Conservation (phyloP, 2,329 filamentous ascomycete species). For the Aaosphaeria pasadenensis region DNA sequence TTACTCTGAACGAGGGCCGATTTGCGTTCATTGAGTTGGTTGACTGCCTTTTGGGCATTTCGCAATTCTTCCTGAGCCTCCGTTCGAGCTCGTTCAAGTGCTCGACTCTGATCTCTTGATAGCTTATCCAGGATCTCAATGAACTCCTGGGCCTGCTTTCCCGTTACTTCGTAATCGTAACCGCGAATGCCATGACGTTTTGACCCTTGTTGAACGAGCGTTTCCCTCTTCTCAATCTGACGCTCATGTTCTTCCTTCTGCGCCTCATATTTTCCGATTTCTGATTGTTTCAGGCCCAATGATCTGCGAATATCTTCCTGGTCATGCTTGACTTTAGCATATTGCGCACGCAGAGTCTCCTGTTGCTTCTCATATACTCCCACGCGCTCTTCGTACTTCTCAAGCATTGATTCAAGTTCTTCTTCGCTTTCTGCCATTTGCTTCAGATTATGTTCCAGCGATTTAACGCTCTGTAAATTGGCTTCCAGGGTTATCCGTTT, state of each 20-base stretch:
- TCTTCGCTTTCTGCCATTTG: conserved; percentile 77
- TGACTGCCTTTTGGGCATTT: conserved; percentile 68
- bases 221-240: conserved; percentile 68
- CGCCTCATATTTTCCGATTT: conserved; percentile 76
- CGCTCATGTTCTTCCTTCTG: conserved; percentile 85
- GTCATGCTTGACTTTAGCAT: conserved; percentile 58
- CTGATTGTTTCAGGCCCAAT: conserved; percentile 50
- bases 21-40: conserved; percentile 70
- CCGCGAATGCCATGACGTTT: conserved; percentile 76
- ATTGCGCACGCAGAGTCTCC: conserved; percentile 61
- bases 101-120: conserved; percentile 72
- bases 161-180: conserved; percentile 75
- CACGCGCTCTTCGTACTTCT: conserved; percentile 76
- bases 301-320: conserved; percentile 46
- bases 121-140: conserved; percentile 73
- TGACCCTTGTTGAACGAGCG: conserved; percentile 76
- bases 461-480: conserved; percentile 67
- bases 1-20: conserved; percentile 72
- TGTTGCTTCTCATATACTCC: conserved; percentile 62
- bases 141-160: conserved; percentile 72
- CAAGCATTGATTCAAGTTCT: conserved; percentile 67
- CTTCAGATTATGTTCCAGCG: conserved; percentile 69
- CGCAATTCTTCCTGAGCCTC: conserved; percentile 73
- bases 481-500: conserved; percentile 73
- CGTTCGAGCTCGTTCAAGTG: conserved; percentile 70